Conservation (phyloP, 805 yeast species). For the Sugiyamaella valdiviana region DNA sequence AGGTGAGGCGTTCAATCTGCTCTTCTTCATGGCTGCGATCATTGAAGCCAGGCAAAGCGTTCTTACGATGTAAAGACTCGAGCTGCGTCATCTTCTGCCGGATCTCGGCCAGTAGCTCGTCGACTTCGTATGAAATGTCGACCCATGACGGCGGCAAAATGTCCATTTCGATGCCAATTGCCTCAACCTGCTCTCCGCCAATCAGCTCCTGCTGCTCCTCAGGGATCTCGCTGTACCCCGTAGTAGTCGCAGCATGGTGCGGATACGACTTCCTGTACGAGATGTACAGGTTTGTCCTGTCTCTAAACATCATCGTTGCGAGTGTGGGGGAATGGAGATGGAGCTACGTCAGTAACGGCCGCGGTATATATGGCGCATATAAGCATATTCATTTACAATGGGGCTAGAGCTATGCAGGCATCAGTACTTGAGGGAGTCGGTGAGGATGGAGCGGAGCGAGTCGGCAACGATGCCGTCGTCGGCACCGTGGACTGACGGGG, state of each 20-base stretch:
- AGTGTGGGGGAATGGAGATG: not conserved
- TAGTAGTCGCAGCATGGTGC: constrained; percentile 40
- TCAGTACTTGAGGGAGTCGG: constrained; percentile 19
- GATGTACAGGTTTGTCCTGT: constrained; percentile 83
- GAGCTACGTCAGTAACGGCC: not conserved
- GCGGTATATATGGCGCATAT: not conserved
- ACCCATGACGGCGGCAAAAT: constrained; percentile 72
- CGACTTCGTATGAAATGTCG: constrained; percentile 67
- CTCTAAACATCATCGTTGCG: constrained; percentile 62
- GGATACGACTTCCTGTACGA: constrained; percentile 89
- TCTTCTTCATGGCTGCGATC: constrained; percentile 73
- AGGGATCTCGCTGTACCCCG: constrained; percentile 32
- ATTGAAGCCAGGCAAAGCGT: constrained; percentile 79
- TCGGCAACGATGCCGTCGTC: constrained; percentile 28
- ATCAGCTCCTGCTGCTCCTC: constrained; percentile 61
- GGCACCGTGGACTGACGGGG: constrained; percentile 28
- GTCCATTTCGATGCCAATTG: constrained; percentile 49
- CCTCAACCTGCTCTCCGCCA: constrained; percentile 22
- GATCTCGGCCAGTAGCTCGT: constrained; percentile 50
- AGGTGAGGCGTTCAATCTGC: constrained; percentile 72
- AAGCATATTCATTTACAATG: not conserved
- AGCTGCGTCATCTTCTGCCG: constrained; percentile 52
- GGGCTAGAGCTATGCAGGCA: not conserved
- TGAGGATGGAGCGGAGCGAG: constrained; percentile 25
- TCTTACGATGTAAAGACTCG: constrained; percentile 67